phyloP scores from a whole-genome alignment of 345 rosid species.

The Eutrema heterophyllum region DNA sequence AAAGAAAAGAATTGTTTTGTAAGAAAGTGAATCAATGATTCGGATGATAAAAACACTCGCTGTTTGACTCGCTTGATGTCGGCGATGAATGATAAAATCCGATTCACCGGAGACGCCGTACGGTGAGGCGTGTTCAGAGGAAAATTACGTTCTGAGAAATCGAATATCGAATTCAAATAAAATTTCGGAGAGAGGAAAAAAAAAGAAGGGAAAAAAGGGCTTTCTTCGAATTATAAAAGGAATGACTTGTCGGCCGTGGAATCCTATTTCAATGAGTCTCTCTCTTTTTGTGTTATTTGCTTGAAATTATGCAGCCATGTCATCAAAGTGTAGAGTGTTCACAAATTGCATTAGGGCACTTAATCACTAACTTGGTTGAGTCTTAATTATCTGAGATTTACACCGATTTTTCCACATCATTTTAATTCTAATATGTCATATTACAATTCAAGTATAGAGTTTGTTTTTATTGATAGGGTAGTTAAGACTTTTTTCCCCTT shows the following conservation, averaged over 20 bases:
- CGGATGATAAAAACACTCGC: neutral
- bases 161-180: neutral
- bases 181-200: neutral
- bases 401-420: too few species aligned
- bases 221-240: neutral
- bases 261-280: neutral
- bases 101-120: slow-evolving; percentile 21
- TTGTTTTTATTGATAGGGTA: too few species aligned
- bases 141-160: slow-evolving; percentile 1
- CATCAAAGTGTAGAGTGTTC: neutral
- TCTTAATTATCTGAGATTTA: too few species aligned
- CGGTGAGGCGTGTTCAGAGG: slow-evolving; percentile 13
- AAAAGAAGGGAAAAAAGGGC: neutral
- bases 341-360: neutral
- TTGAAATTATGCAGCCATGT: neutral
- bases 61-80: neutral
- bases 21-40: neutral
- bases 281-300: neutral
- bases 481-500: too few species aligned
- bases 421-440: too few species aligned
- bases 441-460: too few species aligned
- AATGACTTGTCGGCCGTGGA: neutral
- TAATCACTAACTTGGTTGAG: neutral
- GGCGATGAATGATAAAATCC: neutral
- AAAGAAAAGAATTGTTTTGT: neutral